A percentile compares a stretch with the other conserved stretches of the same genome.
phyloP scores from a whole-genome alignment of 495 filamentous ascomycete genomes.

The Wilcoxina mikolae region DNA sequence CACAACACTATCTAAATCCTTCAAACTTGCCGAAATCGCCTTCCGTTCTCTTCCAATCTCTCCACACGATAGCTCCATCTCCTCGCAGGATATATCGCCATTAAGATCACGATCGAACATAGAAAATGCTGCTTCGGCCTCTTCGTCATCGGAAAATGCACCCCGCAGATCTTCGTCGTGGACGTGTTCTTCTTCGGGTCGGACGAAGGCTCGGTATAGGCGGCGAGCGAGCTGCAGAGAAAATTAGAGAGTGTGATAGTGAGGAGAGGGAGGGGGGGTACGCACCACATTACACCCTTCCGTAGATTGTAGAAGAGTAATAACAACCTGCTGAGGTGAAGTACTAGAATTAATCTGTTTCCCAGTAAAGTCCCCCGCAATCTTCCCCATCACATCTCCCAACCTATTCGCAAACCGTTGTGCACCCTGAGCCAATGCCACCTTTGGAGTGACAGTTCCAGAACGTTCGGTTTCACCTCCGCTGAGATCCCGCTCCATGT shows the following conservation, averaged over 20 bases:
- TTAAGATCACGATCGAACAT: conserved; percentile 98
- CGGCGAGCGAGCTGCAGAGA: conserved; percentile 57
- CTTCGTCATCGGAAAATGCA: conserved; percentile 72
- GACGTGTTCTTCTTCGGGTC: conserved; percentile 59
- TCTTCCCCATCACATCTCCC: conserved; percentile 72
- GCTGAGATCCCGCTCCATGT: conserved; percentile 13
- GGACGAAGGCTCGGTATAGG: conserved; percentile 79
- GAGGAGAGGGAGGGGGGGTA: background rate
- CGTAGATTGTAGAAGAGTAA: conserved; percentile 59
- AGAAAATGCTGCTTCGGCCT: conserved; percentile 77
- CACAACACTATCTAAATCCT: conserved; percentile 93
- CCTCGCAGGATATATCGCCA: conserved; percentile 91
- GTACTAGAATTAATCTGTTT: conserved; percentile 54
- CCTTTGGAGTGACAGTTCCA: conserved; percentile 59
- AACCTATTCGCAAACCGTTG: conserved; percentile 60
- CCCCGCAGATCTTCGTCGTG: conserved; percentile 58
- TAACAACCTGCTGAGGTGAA: conserved; percentile 68
- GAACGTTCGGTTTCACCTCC: conserved; percentile 5
- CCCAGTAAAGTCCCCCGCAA: conserved; percentile 92
- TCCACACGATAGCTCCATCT: conserved; percentile 82
- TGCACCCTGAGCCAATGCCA: conserved; percentile 52
- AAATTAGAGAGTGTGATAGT: conserved; percentile 6
- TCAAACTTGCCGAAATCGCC: conserved; percentile 82
- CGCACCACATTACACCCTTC: conserved; percentile 53
- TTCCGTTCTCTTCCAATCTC: conserved; percentile 93